These are phyloP conservation scores for Phytopythium ostracodes DNA, from an alignment of 352 stramenopile genomes.

Conservation along the genomic window DNA sequence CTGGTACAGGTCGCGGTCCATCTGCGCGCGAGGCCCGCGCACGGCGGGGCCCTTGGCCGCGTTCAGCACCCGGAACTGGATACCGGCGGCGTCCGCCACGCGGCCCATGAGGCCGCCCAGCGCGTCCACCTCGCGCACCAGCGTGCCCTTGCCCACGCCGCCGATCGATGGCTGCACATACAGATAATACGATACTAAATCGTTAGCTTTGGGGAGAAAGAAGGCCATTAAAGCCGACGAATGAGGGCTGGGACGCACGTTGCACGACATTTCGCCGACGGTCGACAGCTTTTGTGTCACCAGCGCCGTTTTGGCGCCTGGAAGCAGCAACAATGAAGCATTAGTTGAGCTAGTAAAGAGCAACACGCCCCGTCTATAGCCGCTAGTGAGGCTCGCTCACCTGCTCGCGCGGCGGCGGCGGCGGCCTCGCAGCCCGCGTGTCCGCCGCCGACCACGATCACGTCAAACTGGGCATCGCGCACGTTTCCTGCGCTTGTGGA, in stretches of 20 bases:
- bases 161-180: conserved; percentile 91
- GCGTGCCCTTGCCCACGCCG: conserved; percentile 97
- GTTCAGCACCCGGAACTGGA: conserved; percentile 98
- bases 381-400: conserved; percentile 18
- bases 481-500: neutral
- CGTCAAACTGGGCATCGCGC: conserved; percentile 29
- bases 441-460: conserved; percentile 56
- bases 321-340: conserved; percentile 1
- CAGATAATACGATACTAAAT: neutral
- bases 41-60: conserved; percentile 89
- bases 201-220: neutral
- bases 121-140: conserved; percentile 98
- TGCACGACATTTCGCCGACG: conserved; percentile 98
- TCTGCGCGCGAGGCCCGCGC: conserved; percentile 91
- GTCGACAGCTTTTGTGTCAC: conserved; percentile 95
- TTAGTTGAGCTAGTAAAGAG: too few species aligned
- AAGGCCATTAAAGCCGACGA: neutral
- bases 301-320: conserved; percentile 92
- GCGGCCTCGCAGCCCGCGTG: conserved; percentile 62
- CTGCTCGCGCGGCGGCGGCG: conserved; percentile 42
- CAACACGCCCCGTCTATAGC: too few species aligned
- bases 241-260: conserved; percentile 55
- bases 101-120: conserved; percentile 97
- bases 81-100: conserved; percentile 93
- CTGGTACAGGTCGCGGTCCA: conserved; percentile 98